Evolutionary conservation across 768 basidiomycete genomes (phyloP), one percentile per base, ranked within the genome.

Genomic region (Collybiopsis luxurians): DNA sequence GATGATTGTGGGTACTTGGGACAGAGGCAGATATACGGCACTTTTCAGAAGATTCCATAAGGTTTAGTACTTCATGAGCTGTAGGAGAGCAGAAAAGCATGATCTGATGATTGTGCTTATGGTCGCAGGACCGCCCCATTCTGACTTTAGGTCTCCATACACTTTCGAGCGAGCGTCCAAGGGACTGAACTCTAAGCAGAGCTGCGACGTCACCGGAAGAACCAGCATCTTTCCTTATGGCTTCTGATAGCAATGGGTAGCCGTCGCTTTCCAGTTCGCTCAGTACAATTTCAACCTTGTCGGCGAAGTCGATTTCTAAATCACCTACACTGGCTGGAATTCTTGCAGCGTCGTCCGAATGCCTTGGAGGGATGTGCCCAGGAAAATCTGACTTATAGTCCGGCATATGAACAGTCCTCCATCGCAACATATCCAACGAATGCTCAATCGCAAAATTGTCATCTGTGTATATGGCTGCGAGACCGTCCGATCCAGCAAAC

Each of bases 101-200:
- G 23, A 19, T 48, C 38, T 58, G 31, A 49, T 38, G 56, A 23
- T 44, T 48, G 45, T 42, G 54, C 21, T 44, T 58, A 45, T 62
- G 63, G 23, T 60, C 48, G 50, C 63, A 64, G 10, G 63, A 53
- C 31, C 39, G 38, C 17, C 63, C 63, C 17, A 28, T 52, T 6
- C 47, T 46, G 2, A 64, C 56, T 19, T 64, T 42, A 17, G 61
- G 63, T 49, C 48, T 59, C 63, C 63, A 64, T 31, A 60, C 53
- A 4, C 60, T 62, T 36, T 62, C 59, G 17, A 62, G 27, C 27
- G 61, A 42, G 9, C 63, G 61, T 21, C 59, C 56, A 7, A 56
- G 58, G 38, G 36, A 47, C 15, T 40, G 34, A 7, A 57, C 59
- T 34, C 59, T 45, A 42, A 64, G 42, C 23, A 58, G 56, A 38